Evolutionary conservation across 1,284 basidiomycete genomes (phyloP).

Genomic region (Ustilago trichophora): DNA sequence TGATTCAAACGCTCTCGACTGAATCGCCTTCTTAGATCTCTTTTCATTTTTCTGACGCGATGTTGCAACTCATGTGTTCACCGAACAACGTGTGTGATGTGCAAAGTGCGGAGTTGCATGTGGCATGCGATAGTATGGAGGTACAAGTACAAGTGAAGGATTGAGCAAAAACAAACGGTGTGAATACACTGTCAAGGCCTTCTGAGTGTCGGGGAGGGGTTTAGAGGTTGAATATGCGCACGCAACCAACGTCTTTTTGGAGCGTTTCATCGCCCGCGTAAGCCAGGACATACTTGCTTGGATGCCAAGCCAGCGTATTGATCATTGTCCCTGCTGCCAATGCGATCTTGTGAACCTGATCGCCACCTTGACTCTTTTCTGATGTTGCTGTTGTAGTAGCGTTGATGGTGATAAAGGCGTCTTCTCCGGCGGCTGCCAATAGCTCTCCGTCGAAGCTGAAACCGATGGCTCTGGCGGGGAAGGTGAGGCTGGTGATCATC

Average conservation of each 20-base stretch:
- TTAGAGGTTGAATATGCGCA: constrained; percentile 27
- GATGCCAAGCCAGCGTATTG: constrained; percentile 57
- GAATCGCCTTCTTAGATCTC: too few relatives aligned
- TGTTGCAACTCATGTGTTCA: too few relatives aligned
- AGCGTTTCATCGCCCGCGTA: constrained; percentile 53
- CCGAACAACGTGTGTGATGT: too few relatives aligned
- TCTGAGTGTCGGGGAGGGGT: too few relatives aligned
- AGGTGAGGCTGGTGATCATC: constrained; percentile 39
- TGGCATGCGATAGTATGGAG: too few relatives aligned
- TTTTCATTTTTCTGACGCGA: too few relatives aligned
- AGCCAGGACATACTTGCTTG: constrained; percentile 47
- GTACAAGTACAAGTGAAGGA: too few relatives aligned
- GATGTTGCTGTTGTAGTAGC: neutral
- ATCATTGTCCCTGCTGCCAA: constrained; percentile 21
- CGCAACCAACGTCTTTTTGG: constrained; percentile 13
- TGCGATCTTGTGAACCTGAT: constrained; percentile 37
- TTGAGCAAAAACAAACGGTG: too few relatives aligned
- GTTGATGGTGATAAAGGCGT: constrained; percentile 47
- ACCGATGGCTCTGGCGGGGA: constrained; percentile 50
- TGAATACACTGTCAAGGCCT: too few relatives aligned
- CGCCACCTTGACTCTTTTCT: too few relatives aligned
- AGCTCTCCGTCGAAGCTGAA: constrained; percentile 63
- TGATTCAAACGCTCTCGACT: too few relatives aligned
- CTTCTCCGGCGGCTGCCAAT: constrained; percentile 58
- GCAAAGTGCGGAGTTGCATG: too few relatives aligned